Base-by-base conservation (phyloP, 2,329 filamentous ascomycete species). In the Colletotrichum spinosum region DNA sequence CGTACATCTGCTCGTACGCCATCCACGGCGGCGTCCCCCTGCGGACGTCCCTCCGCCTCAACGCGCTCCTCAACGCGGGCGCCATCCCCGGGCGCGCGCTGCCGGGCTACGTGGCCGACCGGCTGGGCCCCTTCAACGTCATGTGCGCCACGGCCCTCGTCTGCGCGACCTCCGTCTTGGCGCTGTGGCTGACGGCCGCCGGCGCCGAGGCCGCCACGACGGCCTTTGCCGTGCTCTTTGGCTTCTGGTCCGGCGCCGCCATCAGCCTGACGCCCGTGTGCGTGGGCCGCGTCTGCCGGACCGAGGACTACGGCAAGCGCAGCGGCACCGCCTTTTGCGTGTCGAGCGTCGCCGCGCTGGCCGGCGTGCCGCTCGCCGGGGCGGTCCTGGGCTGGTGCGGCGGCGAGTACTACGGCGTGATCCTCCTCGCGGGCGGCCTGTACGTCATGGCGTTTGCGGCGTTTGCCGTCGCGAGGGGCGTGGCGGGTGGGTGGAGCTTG, bases 181-280 rank as follows among this genome's bases (percentile, higher is more conserved):
- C 84, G 2, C 74, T 91, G 8, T 93, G 90, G 90, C 81, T 92
- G 9, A 89, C 74, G 1, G 74, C 79, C 1, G 76, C 81, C 2
- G 74, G 77, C 4, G 80, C 75, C 9, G 75, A 82, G 45, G 75
- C 82, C 0, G 74, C 89, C 33, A 80, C 88, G 0, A 81, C 91
- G 54, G 80, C 87, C 2, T 93, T 90, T 70, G 81, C 85, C 0
- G 74, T 90, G 1, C 71, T 91, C 2, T 92, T 92, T 73, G 91
- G 91, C 0, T 92, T 94, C 71, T 88, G 86, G 13, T 89, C 85
- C 13, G 91, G 91, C 0, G 86, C 84, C 39, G 91, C 90, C 62
- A 92, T 93, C 70, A 87, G 84, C 6, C 73, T 93, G 53, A 90
- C 89, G 0, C 90, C 91, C 0, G 91, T 93, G 0, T 93, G 90